Evolutionary conservation across 148 eudicot species (phyloP).

Genomic region (Vaccinium macrocarpon): DNA sequence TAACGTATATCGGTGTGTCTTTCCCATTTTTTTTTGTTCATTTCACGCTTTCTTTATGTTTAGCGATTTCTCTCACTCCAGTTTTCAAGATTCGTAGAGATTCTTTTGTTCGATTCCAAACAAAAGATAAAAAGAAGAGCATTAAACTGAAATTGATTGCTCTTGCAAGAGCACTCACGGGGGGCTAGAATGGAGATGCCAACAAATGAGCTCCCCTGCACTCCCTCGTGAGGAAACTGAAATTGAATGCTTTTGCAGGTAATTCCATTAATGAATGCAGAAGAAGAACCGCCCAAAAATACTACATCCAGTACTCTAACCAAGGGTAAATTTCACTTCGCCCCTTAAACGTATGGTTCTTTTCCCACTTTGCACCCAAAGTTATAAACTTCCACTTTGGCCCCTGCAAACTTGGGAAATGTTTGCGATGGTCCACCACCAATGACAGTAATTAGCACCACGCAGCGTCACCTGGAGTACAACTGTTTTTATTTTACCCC

Average conservation of each 20-base stretch:
- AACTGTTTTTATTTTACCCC: no score
- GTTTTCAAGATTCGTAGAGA: no score
- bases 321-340: background rate
- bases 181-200: background rate
- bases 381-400: background rate
- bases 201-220: background rate
- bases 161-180: background rate
- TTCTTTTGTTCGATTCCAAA: no score
- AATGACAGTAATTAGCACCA: no score
- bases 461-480: no score
- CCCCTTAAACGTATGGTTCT: background rate
- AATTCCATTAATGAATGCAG: background rate
- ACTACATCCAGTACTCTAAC: background rate
- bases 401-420: no score
- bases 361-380: background rate
- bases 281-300: background rate
- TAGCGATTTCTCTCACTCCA: no score
- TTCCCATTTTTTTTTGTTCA: no score
- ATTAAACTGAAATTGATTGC: background rate
- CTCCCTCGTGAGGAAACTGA: background rate
- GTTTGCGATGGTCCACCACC: no score
- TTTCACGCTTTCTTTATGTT: no score
- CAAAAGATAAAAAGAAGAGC: background rate
- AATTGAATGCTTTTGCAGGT: slow-evolving; percentile 2
- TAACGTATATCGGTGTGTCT: no score